These are phyloP conservation scores for Mucor saturninus DNA, from an alignment of 371 early-diverging fungal species.

Conservation along the genomic window DNA sequence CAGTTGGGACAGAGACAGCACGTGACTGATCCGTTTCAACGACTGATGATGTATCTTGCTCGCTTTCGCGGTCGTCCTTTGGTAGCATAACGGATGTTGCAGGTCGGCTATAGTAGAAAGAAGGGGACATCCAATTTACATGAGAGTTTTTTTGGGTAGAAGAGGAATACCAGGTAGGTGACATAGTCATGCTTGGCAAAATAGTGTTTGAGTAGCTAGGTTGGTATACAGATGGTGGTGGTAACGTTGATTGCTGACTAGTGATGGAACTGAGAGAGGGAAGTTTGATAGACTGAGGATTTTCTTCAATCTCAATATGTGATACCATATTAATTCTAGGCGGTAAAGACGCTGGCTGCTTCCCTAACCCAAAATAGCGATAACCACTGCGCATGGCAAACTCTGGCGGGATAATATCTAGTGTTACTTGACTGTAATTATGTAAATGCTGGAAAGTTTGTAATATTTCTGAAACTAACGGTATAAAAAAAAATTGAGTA, in stretches of 20 bases:
- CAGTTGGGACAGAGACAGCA: slow-evolving; percentile 26
- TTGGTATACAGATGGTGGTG: slow-evolving; percentile 43
- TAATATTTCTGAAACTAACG: slow-evolving; percentile 40
- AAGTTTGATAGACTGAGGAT: slow-evolving; percentile 14
- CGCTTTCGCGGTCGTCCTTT: background rate
- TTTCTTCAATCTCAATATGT: slow-evolving; percentile 15
- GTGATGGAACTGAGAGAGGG: slow-evolving; percentile 19
- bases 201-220: slow-evolving; percentile 42
- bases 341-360: background rate
- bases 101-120: slow-evolving; percentile 49
- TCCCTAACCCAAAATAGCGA: slow-evolving; percentile 21
- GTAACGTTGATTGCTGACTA: slow-evolving; percentile 9
- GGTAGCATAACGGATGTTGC: slow-evolving; percentile 42
- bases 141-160: slow-evolving; percentile 47
- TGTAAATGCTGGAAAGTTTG: slow-evolving; percentile 42
- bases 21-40: background rate
- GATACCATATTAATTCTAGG: slow-evolving; percentile 17
- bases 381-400: slow-evolving; percentile 43
- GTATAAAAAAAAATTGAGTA: background rate
- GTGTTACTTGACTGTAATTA: slow-evolving; percentile 29
- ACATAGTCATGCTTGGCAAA: slow-evolving; percentile 48
- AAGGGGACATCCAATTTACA: slow-evolving; percentile 52
- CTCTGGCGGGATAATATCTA: slow-evolving; percentile 53
- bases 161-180: slow-evolving; percentile 50
- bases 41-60: background rate